Conservation (phyloP, 148 eudicot genomes). For the Bassia scoparia region DNA sequence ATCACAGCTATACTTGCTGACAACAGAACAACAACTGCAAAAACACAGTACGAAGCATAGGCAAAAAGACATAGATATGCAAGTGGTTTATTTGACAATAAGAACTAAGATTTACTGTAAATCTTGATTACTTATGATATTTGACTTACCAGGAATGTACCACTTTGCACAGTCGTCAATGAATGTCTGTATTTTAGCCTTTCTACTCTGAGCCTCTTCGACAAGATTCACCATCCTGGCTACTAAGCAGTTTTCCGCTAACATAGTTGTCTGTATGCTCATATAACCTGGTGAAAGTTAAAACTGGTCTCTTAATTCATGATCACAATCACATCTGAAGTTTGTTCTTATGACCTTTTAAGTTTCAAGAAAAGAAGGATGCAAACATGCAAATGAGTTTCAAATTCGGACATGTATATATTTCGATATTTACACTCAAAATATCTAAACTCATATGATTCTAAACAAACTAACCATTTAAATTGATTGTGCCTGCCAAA, state of each 20-base stretch:
- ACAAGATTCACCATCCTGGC: conserved; percentile 45
- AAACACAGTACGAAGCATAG: not conserved
- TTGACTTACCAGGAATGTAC: conserved; percentile 36
- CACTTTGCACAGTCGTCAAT: conserved; percentile 41
- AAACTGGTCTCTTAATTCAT: not conserved
- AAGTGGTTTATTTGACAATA: not conserved
- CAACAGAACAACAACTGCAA: conserved; percentile 37
- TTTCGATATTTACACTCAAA: no score
- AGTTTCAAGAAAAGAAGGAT: not conserved
- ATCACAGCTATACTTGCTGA: conserved; percentile 36
- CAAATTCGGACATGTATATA: not conserved
- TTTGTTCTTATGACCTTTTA: no score
- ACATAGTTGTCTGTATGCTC: conserved; percentile 26
- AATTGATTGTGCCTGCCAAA: conserved; percentile 48
- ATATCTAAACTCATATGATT: no score
- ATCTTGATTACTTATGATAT: not conserved
- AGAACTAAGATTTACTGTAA: not conserved
- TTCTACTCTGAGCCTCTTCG: conserved; percentile 40
- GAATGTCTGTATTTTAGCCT: conserved; percentile 37
- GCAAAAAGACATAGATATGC: not conserved
- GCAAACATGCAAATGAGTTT: not conserved
- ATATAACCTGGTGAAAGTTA: conserved; percentile 30
- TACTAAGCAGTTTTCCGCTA: conserved; percentile 37
- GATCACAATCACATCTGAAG: not conserved
- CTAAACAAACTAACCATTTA: conserved; percentile 29